phyloP scores from a whole-genome alignment of 2,329 filamentous ascomycete species.

The Diaporthe nobilis region DNA sequence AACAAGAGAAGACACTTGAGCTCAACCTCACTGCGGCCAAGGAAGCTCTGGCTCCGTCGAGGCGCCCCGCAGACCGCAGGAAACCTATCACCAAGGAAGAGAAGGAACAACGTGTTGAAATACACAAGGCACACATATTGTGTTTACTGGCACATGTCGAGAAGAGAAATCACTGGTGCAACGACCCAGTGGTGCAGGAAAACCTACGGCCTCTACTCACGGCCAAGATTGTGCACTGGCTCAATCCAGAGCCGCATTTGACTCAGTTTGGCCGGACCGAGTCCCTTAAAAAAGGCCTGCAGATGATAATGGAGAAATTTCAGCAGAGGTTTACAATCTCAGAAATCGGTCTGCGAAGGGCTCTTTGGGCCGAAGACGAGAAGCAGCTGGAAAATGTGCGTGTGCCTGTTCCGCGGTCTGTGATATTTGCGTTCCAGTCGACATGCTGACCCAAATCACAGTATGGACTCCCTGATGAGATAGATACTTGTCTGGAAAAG shows the following conservation, averaged over 20 bases:
- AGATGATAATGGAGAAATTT: constrained; percentile 77
- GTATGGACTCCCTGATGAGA: constrained; percentile 72
- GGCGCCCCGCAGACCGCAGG: constrained; percentile 57
- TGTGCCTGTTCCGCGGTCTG: constrained; percentile 35
- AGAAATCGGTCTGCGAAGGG: constrained; percentile 76
- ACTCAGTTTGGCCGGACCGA: constrained; percentile 83
- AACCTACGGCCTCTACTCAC: constrained; percentile 75
- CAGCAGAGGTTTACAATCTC: constrained; percentile 78
- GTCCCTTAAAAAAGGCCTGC: constrained; percentile 84
- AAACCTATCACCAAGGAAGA: constrained; percentile 69
- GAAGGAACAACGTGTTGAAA: constrained; percentile 72
- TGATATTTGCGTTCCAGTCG: constrained; percentile 1
- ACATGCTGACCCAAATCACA: constrained; percentile 49
- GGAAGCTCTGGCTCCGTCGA: constrained; percentile 50
- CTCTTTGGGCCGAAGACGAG: constrained; percentile 81
- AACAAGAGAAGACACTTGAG: constrained; percentile 58
- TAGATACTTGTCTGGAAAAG: constrained; percentile 78
- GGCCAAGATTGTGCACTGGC: constrained; percentile 73
- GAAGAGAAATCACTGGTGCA: constrained; percentile 90
- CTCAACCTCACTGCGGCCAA: constrained; percentile 67
- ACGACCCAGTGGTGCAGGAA: constrained; percentile 78
- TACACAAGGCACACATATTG: constrained; percentile 90
- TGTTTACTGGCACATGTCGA: constrained; percentile 85
- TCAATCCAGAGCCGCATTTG: constrained; percentile 77
- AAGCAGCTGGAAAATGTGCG: constrained; percentile 72